Conservation (phyloP, 2,329 filamentous ascomycete genomes). For the Ascochyta viciae-villosae region DNA sequence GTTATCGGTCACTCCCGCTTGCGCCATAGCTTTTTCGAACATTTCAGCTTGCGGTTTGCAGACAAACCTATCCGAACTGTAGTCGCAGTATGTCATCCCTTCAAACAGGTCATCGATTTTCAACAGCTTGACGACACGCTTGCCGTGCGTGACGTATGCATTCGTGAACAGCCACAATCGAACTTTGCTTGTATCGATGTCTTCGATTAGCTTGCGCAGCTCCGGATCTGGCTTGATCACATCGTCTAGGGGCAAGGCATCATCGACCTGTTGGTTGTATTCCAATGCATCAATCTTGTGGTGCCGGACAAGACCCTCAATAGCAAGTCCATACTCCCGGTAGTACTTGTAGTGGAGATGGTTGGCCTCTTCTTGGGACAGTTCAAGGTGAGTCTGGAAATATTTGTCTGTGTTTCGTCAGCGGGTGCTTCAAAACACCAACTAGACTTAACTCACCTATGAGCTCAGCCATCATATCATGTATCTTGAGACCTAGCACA, state of each 20-base stretch:
- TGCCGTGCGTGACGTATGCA: conserved; percentile 88
- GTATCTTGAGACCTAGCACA: conserved; percentile 74
- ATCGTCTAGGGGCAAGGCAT: conserved; percentile 85
- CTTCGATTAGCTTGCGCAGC: conserved; percentile 77
- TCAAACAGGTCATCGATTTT: conserved; percentile 90
- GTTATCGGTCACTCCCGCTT: conserved; percentile 73
- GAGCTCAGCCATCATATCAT: conserved; percentile 84
- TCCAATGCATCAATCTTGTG: conserved; percentile 95
- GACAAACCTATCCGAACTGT: conserved; percentile 72
- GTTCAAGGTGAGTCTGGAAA: conserved; percentile 72
- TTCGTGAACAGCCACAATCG: conserved; percentile 96
- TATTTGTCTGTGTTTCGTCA: conserved; percentile 58
- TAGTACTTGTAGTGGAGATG: conserved; percentile 92
- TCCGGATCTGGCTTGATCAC: conserved; percentile 81
- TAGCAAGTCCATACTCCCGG: conserved; percentile 93
- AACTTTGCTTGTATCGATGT: conserved; percentile 84
- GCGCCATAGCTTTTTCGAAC: conserved; percentile 86
- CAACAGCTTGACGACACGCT: conserved; percentile 80
- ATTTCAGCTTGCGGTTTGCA: conserved; percentile 88
- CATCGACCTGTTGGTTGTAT: conserved; percentile 94
- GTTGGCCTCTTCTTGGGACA: conserved; percentile 79
- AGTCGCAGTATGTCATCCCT: conserved; percentile 94
- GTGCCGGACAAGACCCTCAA: conserved; percentile 90
- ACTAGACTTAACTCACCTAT: conserved; percentile 60
- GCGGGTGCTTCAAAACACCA: not conserved